Base-by-base conservation (phyloP, 768 basidiomycete species). In the Tylopilus subfusipes region DNA sequence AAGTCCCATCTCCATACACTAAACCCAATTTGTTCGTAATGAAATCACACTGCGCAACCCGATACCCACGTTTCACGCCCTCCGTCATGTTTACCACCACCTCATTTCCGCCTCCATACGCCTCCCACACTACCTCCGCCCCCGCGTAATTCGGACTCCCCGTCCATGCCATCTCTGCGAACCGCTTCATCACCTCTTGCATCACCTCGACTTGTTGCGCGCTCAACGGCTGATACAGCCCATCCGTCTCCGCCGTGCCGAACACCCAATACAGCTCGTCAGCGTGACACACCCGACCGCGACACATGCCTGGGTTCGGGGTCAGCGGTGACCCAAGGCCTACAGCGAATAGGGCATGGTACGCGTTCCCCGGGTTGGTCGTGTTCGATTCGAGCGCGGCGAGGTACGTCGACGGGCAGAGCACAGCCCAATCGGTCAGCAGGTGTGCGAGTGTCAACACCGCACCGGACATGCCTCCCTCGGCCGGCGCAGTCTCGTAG, bases 231-330 rank as follows among this genome's bases (percentile, higher is more conserved):
- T 65, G 66, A 38, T 60, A 54, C 22, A 62, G 33, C 24, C 55
- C 51, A 19, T 65, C 60, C 0, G 53, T 63, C 38, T 61, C 64
- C 13, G 51, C 59, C 33, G 45, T 63, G 7, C 56, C 59, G 24
- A 66, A 66, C 2, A 55, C 38, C 50, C 33, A 66, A 33, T 58
- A 63, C 6, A 65, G 55, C 14, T 65, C 58, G 29, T 65, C 64
- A 0, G 58, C 52, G 6, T 60, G 64, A 24, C 64, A 63, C 7
- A 57, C 60, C 2, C 31, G 63, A n/a, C 54, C 54, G 0, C 16
- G 48, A 42, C 63, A 65, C 22, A 52, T 58, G 4, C 0, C 4
- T 3, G 52, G 61, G 27, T 54, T 65, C 1, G 55, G 48, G 6
- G 50, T 65, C 33, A 65, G 48, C 8, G 62, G 56, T 2, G 42